Percentiles rank a stretch among this genome's conserved stretches.
Conservation (phyloP, 2,329 filamentous ascomycete species). For the Rhinocladiella mackenziei region DNA sequence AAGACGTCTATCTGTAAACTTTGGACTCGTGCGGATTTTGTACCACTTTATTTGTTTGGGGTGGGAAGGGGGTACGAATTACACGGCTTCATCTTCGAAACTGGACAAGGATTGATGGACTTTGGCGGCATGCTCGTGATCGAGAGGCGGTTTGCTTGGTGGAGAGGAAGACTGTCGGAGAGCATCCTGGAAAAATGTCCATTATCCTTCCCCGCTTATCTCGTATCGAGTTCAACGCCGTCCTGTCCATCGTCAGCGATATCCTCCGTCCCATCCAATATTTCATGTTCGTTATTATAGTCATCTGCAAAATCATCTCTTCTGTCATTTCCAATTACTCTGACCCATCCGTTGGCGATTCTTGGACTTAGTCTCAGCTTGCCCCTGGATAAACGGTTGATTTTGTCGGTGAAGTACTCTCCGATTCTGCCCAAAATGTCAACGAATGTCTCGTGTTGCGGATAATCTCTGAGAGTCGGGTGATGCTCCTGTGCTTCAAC, state of each 20-base stretch:
- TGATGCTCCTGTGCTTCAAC: constrained; percentile 78
- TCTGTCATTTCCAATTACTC: constrained; percentile 21
- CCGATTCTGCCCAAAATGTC: constrained; percentile 50
- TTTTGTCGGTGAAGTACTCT: constrained; percentile 56
- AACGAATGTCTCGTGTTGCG: constrained; percentile 63
- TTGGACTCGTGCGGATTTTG: too few species aligned
- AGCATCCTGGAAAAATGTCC: neutral
- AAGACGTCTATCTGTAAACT: constrained; percentile 30
- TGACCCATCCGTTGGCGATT: constrained; percentile 20
- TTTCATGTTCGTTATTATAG: constrained; percentile 30
- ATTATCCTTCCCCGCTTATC: constrained; percentile 11
- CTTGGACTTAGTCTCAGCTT: constrained; percentile 49
- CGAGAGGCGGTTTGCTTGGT: too few species aligned
- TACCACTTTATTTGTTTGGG: too few species aligned
- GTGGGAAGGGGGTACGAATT: too few species aligned
- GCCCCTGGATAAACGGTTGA: constrained; percentile 54
- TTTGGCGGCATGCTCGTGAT: too few species aligned
- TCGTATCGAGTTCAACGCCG: constrained; percentile 26
- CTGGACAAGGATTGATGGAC: too few species aligned
- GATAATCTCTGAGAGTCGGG: constrained; percentile 50
- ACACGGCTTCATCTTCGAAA: too few species aligned
- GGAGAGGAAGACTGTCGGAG: neutral
- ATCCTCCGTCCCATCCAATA: constrained; percentile 31
- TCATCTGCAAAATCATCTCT: constrained; percentile 24
- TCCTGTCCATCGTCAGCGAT: constrained; percentile 17